Percentiles rank a stretch among this genome's conserved stretches.
phyloP scores from a whole-genome alignment of 805 yeast species.

The Lipomyces spencermartinsiae region DNA sequence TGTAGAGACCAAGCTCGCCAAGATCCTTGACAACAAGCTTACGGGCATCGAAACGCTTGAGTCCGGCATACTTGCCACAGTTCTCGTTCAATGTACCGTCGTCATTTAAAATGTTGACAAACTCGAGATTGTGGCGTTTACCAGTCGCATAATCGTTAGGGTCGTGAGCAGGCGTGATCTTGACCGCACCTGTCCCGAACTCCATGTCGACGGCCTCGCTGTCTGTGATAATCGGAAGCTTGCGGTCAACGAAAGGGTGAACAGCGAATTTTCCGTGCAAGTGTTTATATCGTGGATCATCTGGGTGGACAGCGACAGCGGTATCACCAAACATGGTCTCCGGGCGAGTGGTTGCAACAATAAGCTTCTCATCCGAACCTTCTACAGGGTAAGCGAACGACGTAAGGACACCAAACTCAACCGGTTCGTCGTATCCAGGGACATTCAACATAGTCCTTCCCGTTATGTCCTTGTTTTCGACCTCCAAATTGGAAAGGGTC shows the following conservation, averaged over 20 bases:
- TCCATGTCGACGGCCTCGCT: slow-evolving; percentile 97
- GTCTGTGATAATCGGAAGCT: slow-evolving; percentile 87
- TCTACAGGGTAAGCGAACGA: slow-evolving; percentile 91
- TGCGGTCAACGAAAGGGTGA: slow-evolving; percentile 88
- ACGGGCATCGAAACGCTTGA: slow-evolving; percentile 95
- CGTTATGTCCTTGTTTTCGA: slow-evolving; percentile 85
- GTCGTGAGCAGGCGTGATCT: slow-evolving; percentile 98
- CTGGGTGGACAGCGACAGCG: slow-evolving; percentile 96
- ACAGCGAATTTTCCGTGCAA: slow-evolving; percentile 90
- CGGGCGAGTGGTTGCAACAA: slow-evolving; percentile 98
- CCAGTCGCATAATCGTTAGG: slow-evolving; percentile 96
- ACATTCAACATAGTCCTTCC: slow-evolving; percentile 82
- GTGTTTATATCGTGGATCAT: slow-evolving; percentile 90
- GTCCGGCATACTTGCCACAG: slow-evolving; percentile 92
- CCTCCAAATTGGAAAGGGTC: slow-evolving; percentile 94
- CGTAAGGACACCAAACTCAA: slow-evolving; percentile 97
- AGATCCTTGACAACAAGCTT: slow-evolving; percentile 78
- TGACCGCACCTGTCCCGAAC: slow-evolving; percentile 99
- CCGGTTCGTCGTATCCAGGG: slow-evolving; percentile 82
- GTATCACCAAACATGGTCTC: slow-evolving; percentile 98
- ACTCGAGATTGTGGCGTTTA: slow-evolving; percentile 87
- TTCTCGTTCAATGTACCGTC: slow-evolving; percentile 88
- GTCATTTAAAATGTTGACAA: slow-evolving; percentile 89
- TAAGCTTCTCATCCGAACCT: slow-evolving; percentile 79
- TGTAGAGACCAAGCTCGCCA: slow-evolving; percentile 72